phyloP scores from a whole-genome alignment of 495 filamentous ascomycete species.

The Thermothielavioides terrestris region DNA sequence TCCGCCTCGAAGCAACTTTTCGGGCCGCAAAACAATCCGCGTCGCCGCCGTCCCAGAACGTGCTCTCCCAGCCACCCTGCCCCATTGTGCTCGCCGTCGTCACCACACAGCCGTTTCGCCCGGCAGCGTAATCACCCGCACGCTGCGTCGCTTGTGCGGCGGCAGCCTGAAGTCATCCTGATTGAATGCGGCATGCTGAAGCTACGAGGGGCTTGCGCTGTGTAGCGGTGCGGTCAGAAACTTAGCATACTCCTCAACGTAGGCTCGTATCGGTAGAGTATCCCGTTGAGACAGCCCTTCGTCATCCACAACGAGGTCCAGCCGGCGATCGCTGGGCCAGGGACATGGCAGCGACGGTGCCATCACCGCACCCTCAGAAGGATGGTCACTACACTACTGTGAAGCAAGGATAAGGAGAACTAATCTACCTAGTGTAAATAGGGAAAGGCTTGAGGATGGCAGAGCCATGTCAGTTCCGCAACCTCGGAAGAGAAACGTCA shows the following conservation, averaged over 20 bases:
- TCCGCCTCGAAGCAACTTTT: conserved; percentile 41
- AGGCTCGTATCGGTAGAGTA: conserved; percentile 2
- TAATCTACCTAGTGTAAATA: neutral
- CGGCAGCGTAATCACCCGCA: conserved; percentile 46
- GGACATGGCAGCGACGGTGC: conserved; percentile 22
- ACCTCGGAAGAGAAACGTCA: no score
- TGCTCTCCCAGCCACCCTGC: conserved; percentile 21
- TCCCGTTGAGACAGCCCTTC: neutral
- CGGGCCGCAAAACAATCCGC: conserved; percentile 41
- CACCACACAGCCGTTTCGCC: conserved; percentile 52
- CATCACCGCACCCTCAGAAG: conserved; percentile 14
- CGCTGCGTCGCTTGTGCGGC: conserved; percentile 41
- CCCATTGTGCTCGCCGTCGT: conserved; percentile 17
- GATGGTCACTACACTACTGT: no score
- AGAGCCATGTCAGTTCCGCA: no score
- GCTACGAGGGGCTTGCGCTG: no score
- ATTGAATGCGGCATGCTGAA: no score
- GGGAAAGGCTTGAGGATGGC: no score
- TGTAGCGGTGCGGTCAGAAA: conserved; percentile 28
- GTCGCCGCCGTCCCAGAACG: conserved; percentile 33
- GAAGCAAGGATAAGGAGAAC: neutral
- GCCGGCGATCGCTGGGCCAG: conserved; percentile 13
- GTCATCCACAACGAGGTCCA: conserved; percentile 19
- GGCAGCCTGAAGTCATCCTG: conserved; percentile 40
- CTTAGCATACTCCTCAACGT: conserved; percentile 13